These are phyloP conservation scores for Viola pubescens DNA, from an alignment of 441 rosid species.

Conservation along the genomic window DNA sequence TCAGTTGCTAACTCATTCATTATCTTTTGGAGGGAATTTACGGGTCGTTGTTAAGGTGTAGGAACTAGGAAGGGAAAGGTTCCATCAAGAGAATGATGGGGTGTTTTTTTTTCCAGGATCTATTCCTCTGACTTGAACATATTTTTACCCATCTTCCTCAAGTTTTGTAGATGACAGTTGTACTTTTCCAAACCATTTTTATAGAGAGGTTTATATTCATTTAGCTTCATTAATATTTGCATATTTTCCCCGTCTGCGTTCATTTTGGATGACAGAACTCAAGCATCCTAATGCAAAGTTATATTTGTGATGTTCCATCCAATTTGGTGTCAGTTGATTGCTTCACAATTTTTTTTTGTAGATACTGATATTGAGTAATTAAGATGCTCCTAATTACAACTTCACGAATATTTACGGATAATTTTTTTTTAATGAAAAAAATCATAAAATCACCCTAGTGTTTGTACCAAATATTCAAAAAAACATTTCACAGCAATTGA, in stretches of 20 bases:
- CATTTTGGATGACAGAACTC: background rate
- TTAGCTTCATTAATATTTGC: background rate
- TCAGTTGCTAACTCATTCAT: conserved; percentile 5
- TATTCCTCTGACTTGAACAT: background rate
- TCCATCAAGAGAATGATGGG: background rate
- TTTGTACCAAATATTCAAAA: too few relatives aligned
- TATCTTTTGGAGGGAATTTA: conserved; percentile 8
- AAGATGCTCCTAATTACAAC: too few relatives aligned
- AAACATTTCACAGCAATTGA: too few relatives aligned
- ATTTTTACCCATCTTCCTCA: background rate
- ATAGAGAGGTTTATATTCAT: background rate
- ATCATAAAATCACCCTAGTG: too few relatives aligned
- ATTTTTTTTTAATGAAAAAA: too few relatives aligned
- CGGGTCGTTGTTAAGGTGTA: background rate
- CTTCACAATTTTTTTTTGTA: too few relatives aligned
- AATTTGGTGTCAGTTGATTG: too few relatives aligned
- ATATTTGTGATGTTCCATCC: too few relatives aligned
- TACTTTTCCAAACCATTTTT: background rate
- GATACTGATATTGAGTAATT: too few relatives aligned
- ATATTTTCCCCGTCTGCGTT: background rate
- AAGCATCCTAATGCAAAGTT: too few relatives aligned
- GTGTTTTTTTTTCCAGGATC: background rate
- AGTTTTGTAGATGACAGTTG: conserved; percentile 4
- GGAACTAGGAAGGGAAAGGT: background rate
- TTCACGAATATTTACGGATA: too few relatives aligned